Conservation (phyloP, 208 protist species). For the Tritrichomonas musculus region DNA sequence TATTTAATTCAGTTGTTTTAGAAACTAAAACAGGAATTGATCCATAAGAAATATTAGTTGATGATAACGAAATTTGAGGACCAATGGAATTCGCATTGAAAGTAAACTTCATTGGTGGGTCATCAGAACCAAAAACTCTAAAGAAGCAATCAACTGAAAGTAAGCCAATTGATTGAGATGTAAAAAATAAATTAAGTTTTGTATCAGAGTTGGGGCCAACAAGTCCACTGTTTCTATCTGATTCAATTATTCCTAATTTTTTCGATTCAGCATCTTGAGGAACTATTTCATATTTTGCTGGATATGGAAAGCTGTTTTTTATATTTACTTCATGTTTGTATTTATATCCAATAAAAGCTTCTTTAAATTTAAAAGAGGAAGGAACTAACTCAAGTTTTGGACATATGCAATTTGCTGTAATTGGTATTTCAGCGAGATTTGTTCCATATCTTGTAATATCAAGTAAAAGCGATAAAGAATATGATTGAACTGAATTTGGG, state of each 20-base stretch:
- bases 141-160: background rate
- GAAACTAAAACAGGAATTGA: background rate
- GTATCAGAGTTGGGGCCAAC: background rate
- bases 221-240: background rate
- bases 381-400: background rate
- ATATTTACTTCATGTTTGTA: background rate
- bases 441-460: background rate
- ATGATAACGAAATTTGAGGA: background rate
- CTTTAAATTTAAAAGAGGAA: background rate
- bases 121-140: conserved; percentile 16
- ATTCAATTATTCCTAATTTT: background rate
- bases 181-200: background rate
- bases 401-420: background rate
- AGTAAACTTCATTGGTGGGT: background rate
- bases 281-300: conserved; percentile 12
- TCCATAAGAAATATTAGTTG: background rate
- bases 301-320: background rate
- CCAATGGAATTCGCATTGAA: conserved; percentile 4
- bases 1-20: background rate
- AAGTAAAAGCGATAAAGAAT: background rate
- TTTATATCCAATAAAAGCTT: conserved; percentile 17
- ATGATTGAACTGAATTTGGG: background rate
- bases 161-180: background rate
- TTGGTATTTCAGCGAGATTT: background rate
- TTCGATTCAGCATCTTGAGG: no score